Percentiles rank a stretch among this genome's conserved stretches.
phyloP scores from a whole-genome alignment of 345 rosid species.

The Gynandropsis gynandra region DNA sequence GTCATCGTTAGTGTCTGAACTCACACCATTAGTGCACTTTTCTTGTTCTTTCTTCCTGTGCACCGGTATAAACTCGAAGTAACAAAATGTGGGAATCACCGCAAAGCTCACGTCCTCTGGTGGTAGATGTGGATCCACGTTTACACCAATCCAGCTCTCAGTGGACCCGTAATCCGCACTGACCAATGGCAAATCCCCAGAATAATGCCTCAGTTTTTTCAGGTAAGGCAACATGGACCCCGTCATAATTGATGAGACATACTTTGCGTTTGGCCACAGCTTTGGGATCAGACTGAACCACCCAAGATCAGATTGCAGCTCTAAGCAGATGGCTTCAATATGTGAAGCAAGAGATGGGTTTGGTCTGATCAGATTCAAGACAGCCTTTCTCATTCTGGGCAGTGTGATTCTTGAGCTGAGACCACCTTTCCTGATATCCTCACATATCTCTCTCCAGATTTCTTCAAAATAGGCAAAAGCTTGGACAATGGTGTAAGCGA shows the following conservation, averaged over 20 bases:
- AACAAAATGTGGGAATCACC: slow-evolving; percentile 74
- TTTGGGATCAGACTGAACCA: slow-evolving; percentile 56
- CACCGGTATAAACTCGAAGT: slow-evolving; percentile 90
- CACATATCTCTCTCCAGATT: slow-evolving; percentile 59
- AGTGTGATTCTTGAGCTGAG: slow-evolving; percentile 49
- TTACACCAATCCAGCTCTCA: slow-evolving; percentile 96
- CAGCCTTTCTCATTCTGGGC: slow-evolving; percentile 50
- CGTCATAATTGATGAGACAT: slow-evolving; percentile 87
- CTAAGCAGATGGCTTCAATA: slow-evolving; percentile 43
- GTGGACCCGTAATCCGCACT: slow-evolving; percentile 93
- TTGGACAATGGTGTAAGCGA: slow-evolving; percentile 76
- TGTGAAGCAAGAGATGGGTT: slow-evolving; percentile 46
- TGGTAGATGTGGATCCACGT: slow-evolving; percentile 59
- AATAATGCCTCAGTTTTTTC: slow-evolving; percentile 67
- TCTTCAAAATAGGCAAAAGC: slow-evolving; percentile 72
- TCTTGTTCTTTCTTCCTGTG: slow-evolving; percentile 36
- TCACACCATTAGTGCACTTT: slow-evolving; percentile 15
- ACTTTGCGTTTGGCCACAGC: slow-evolving; percentile 89
- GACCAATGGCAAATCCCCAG: slow-evolving; percentile 59
- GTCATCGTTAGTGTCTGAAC: slow-evolving; percentile 34
- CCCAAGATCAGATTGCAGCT: slow-evolving; percentile 31
- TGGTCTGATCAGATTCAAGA: slow-evolving; percentile 45
- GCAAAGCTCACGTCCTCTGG: slow-evolving; percentile 78
- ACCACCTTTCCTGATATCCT: slow-evolving; percentile 49
- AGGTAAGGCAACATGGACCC: slow-evolving; percentile 82